Base-by-base conservation (phyloP, 192 early-diverging fungal species). In the Phycomyces blakesleeanus region DNA sequence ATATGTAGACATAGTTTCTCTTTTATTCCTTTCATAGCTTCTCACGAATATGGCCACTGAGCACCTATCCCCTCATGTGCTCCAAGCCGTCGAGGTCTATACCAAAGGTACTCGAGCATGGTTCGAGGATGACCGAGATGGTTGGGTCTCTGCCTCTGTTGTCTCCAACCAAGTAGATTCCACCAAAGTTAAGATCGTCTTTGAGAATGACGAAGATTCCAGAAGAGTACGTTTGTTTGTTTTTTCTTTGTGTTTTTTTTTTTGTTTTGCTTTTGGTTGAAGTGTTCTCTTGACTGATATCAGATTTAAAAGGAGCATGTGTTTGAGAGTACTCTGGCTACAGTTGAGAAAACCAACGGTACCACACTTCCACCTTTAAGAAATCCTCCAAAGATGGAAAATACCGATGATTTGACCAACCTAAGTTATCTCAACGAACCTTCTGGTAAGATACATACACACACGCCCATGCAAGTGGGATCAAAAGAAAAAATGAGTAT, bases 381-480 rank as follows among this genome's bases (percentile, higher is more conserved):
- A 74, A 99, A 99, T 67, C 94, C 97, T 18, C 93, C 94, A 11
- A 81, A 88, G 53, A 73, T 95, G 50, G 92, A 93, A 69, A 87
- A 89, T 51, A 89, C 86, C 55, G 93, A 97, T 72, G 94, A 97
- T 70, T 76, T 97, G 77, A 92, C 94, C n/a, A 91, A 84, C 66
- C 83, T 97, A n/a, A 91, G 89, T 56, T 90, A 98, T 72, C 84
- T 99, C 44, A 93, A 99, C 81, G 95, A 98, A 81, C 92, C 90
- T 26, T 88, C 87, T 27, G 81, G 78, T 82, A 66, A 60, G 21
- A 16, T 4, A 52, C n/a, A n/a, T n/a, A n/a, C n/a, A n/a, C n/a
- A n/a, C n/a, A n/a, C n/a, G n/a, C 14, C 40, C 40, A 41, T 41
- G 14, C 40, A 6, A 41, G 6, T 10, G 14, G 40, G 40, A 41